A percentile compares a stretch with the other conserved stretches of the same genome.
Evolutionary conservation across 495 filamentous ascomycete species (phyloP).

Genomic region (Xylaria cubensis): DNA sequence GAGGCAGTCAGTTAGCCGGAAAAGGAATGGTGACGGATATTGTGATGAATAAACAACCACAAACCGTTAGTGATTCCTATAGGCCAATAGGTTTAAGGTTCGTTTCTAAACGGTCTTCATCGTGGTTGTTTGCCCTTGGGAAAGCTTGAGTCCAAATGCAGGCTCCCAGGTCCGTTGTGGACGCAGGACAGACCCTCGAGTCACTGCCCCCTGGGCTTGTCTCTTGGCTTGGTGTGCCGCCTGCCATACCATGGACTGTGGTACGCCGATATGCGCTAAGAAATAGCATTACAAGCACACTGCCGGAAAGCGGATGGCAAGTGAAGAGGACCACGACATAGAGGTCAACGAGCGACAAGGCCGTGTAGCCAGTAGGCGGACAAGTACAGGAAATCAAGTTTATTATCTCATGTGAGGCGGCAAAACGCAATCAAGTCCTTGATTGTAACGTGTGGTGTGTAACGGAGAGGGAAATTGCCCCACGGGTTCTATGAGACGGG

Average conservation of each 20-base stretch:
- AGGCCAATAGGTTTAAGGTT: neutral
- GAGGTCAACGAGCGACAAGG: constrained; percentile 8
- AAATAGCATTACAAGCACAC: constrained; percentile 27
- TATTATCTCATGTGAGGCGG: constrained; percentile 22
- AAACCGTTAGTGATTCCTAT: neutral
- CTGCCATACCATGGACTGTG: constrained; percentile 35
- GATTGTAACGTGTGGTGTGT: constrained; percentile 6
- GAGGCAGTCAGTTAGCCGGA: neutral
- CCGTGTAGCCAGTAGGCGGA: neutral
- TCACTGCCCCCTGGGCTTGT: constrained; percentile 37
- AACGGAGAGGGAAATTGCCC: constrained; percentile 30
- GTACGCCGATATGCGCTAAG: constrained; percentile 28
- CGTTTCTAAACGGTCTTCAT: neutral
- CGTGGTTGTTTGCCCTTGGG: neutral
- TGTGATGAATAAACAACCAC: neutral
- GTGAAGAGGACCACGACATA: constrained; percentile 19
- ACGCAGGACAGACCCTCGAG: constrained; percentile 36
- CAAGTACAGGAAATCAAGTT: constrained; percentile 21
- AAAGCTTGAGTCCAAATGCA: constrained; percentile 1
- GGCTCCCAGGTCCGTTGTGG: constrained; percentile 8
- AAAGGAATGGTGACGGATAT: constrained; percentile 11
- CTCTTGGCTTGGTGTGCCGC: constrained; percentile 36
- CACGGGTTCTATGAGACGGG: constrained; percentile 41
- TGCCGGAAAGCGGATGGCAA: constrained; percentile 30
- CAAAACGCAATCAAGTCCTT: constrained; percentile 17